Evolutionary conservation across 805 yeast genomes (phyloP).

Genomic region (Clavispora phyllophila): DNA sequence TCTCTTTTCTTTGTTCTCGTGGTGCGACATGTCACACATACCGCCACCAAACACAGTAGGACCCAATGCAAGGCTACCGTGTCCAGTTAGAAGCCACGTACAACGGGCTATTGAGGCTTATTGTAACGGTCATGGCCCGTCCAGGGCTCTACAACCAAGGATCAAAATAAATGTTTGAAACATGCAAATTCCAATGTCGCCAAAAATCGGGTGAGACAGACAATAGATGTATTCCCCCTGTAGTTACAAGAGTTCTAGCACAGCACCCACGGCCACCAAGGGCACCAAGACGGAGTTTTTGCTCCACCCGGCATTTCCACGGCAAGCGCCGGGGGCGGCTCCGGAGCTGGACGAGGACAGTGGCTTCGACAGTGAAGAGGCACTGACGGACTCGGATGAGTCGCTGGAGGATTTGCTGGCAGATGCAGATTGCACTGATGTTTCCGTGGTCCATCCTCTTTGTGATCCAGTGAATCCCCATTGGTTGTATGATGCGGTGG

Average conservation of each 20-base stretch:
- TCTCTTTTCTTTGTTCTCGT: no score
- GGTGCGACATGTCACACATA: no score
- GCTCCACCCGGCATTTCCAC: no score
- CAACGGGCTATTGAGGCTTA: not conserved
- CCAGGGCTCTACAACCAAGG: not conserved
- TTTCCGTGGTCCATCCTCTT: constrained; percentile 27
- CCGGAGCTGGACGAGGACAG: no score
- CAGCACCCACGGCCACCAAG: not conserved
- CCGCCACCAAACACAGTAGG: no score
- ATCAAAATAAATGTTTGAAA: not conserved
- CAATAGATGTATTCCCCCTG: no score
- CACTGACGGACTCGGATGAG: not conserved
- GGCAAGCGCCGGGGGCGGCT: no score
- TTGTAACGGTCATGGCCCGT: not conserved
- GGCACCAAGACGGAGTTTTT: not conserved
- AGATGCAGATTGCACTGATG: constrained; percentile 1
- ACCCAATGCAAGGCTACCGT: no score
- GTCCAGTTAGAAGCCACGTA: no score
- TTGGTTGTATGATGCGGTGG: constrained; percentile 23
- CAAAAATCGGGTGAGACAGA: no score
- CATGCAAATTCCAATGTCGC: not conserved
- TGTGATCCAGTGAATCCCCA: constrained; percentile 41
- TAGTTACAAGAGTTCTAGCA: not conserved
- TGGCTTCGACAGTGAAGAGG: not conserved
- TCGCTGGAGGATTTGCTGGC: not conserved